These are phyloP conservation scores for Excoecaria agallocha DNA, from an alignment of 345 rosid genomes.

Conservation along the genomic window DNA sequence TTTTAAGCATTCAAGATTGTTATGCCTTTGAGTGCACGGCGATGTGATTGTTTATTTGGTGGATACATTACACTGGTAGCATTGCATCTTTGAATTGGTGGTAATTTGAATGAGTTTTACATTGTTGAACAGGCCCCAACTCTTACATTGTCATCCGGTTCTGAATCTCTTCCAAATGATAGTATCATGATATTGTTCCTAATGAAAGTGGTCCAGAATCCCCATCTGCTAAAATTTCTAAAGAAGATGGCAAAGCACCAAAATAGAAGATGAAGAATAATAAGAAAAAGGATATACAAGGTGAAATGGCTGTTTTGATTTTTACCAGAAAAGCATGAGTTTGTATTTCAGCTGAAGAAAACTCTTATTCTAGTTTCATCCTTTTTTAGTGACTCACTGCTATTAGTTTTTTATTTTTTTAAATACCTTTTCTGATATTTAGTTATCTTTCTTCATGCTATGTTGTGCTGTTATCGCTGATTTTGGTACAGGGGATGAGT, in stretches of 20 bases:
- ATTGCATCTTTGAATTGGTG: neutral
- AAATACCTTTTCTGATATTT: no score
- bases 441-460: neutral
- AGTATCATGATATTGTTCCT: constrained; percentile 19
- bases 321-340: neutral
- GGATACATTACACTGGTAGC: neutral
- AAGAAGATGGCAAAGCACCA: constrained; percentile 26
- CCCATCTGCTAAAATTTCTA: constrained; percentile 23
- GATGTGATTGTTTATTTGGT: no score
- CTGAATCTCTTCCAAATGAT: constrained; percentile 44
- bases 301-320: constrained; percentile 23
- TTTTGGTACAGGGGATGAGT: constrained; percentile 37
- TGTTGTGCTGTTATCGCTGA: constrained; percentile 1
- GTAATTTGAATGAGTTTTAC: neutral
- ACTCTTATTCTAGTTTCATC: neutral
- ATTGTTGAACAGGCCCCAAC: constrained; percentile 53
- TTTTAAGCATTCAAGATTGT: neutral
- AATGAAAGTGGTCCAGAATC: constrained; percentile 24
- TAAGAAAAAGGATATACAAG: constrained; percentile 25
- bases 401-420: neutral
- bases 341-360: neutral
- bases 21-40: neutral
- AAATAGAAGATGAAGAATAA: constrained; percentile 33
- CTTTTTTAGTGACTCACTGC: neutral
- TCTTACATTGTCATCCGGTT: constrained; percentile 52